Percentiles rank a stretch among this genome's conserved stretches.
phyloP scores from a whole-genome alignment of 164 flowering plant genomes.

The Houttuynia cordata region DNA sequence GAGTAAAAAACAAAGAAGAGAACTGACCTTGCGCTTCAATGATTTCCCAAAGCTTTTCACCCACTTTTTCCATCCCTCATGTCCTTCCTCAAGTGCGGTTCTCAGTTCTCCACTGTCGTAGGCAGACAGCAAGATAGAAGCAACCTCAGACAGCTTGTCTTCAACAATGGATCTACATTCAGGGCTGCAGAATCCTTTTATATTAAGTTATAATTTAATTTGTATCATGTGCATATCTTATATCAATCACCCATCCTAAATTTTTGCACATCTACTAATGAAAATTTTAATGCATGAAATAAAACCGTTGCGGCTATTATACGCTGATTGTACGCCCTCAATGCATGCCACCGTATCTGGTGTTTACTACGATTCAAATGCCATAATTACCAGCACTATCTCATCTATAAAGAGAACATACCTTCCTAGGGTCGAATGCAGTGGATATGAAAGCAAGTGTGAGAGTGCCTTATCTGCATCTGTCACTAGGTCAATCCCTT shows the following conservation, averaged over 20 bases:
- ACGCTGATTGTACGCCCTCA: not conserved
- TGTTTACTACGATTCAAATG: not conserved
- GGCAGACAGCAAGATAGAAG: conserved; percentile 57
- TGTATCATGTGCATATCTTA: not conserved
- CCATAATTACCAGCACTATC: not conserved
- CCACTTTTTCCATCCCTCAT: conserved; percentile 84
- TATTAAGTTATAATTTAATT: not conserved
- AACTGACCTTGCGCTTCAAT: conserved; percentile 70
- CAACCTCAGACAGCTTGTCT: conserved; percentile 70
- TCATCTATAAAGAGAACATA: conserved; percentile 6
- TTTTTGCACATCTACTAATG: not conserved
- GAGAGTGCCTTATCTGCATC: conserved; percentile 70
- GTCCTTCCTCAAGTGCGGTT: conserved; percentile 72
- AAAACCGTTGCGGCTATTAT: too few species aligned
- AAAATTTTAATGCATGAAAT: not conserved
- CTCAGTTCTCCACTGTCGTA: conserved; percentile 76
- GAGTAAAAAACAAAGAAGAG: not conserved
- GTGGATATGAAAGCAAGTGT: conserved; percentile 72
- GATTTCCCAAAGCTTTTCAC: conserved; percentile 84
- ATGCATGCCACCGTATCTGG: not conserved
- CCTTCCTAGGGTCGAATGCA: conserved; percentile 60
- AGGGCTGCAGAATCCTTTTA: conserved; percentile 32
- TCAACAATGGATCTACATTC: conserved; percentile 65
- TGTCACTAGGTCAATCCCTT: conserved; percentile 70
- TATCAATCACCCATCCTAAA: not conserved